Evolutionary conservation across 257 asterid genomes (phyloP).

Genomic region (Galeopsis tetrahit): DNA sequence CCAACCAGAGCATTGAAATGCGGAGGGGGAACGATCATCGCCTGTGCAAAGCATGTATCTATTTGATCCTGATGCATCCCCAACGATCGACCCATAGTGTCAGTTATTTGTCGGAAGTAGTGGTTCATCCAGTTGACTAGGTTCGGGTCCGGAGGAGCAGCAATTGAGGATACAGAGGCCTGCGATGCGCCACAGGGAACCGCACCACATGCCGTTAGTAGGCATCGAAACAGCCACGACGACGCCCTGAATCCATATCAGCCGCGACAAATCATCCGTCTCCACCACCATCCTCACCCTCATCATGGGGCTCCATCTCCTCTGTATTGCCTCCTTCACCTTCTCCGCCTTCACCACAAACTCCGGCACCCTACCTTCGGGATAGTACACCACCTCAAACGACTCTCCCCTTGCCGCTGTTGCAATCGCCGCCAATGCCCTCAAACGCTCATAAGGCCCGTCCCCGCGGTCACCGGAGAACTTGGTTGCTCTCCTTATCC

Average conservation of each 20-base stretch:
- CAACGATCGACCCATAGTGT: no score
- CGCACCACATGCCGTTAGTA: constrained; percentile 30
- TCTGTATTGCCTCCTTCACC: constrained; percentile 42
- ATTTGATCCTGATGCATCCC: no score
- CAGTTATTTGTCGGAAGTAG: no score
- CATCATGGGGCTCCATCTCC: constrained; percentile 49
- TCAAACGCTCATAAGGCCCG: no score
- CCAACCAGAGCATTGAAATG: no score
- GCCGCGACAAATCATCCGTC: constrained; percentile 47
- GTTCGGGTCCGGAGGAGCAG: no score
- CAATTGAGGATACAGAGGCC: no score
- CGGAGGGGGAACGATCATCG: no score
- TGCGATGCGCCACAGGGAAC: no score
- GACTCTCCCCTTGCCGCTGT: constrained; percentile 47
- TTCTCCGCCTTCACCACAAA: constrained; percentile 62
- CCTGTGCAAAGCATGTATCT: no score
- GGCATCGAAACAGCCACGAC: constrained; percentile 31
- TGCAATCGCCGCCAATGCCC: constrained; percentile 36
- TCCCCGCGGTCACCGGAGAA: constrained; percentile 8
- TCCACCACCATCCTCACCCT: constrained; percentile 56
- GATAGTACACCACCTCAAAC: constrained; percentile 64
- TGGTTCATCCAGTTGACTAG: no score
- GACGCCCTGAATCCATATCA: constrained; percentile 50
- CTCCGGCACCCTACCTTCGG: constrained; percentile 46
- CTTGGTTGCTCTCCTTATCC: constrained; percentile 50